These are phyloP conservation scores for Carex littledalei DNA, from an alignment of 176 grass and related monocot genomes.

Conservation along the genomic window DNA sequence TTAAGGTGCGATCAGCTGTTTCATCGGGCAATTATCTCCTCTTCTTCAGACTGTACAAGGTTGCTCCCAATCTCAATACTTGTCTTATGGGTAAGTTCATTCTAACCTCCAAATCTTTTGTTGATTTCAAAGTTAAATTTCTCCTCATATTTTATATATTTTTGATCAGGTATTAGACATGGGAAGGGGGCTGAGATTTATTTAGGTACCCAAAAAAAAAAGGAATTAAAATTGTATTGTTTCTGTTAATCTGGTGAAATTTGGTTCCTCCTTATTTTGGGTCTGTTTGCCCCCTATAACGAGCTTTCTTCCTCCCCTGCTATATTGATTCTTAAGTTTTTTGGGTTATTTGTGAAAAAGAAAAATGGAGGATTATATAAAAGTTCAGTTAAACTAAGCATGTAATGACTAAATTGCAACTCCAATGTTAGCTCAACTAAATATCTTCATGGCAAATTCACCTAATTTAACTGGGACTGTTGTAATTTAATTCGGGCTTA, in stretches of 20 bases:
- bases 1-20: conserved; percentile 72
- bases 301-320: background rate
- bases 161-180: too few relatives aligned
- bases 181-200: too few relatives aligned
- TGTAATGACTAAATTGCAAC: background rate
- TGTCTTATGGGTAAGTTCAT: conserved; percentile 81
- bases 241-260: background rate
- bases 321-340: background rate
- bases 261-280: background rate
- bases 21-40: conserved; percentile 88
- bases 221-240: too few relatives aligned
- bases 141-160: too few relatives aligned
- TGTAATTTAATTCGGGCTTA: background rate
- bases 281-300: background rate
- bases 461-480: background rate
- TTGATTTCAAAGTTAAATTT: too few relatives aligned
- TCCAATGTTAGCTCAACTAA: background rate
- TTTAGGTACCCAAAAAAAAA: too few relatives aligned
- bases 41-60: conserved; percentile 87
- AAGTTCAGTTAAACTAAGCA: background rate
- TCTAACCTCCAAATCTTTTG: background rate
- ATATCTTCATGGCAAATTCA: background rate
- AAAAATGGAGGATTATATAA: background rate
- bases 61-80: conserved; percentile 76
- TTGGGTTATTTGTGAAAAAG: background rate